Evolutionary conservation across 1,284 basidiomycete species (phyloP).

Genomic region (Tilletia walkeri): DNA sequence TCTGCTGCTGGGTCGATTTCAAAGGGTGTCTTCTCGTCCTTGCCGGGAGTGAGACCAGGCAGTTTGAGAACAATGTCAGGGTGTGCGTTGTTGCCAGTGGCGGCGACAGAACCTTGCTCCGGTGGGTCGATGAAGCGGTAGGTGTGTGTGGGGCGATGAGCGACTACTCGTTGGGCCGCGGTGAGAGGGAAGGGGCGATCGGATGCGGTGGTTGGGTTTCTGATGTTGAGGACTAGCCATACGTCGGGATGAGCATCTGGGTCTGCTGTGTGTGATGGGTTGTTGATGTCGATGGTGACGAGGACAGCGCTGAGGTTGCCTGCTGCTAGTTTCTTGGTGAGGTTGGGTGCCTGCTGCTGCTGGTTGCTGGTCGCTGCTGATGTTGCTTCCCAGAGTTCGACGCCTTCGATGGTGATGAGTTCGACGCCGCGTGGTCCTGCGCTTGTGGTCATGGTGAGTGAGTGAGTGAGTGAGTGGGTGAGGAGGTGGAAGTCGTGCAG

Average conservation of each 20-base stretch:
- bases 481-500: too few species aligned
- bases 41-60: neutral
- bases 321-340: neutral
- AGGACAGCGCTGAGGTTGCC: slow-evolving; percentile 1
- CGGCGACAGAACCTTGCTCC: neutral
- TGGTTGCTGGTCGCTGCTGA: neutral
- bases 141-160: neutral
- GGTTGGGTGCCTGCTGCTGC: neutral
- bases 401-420: slow-evolving; percentile 5
- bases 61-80: slow-evolving; percentile 15
- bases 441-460: neutral
- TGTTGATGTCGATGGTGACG: slow-evolving; percentile 15
- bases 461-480: too few species aligned
- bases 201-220: neutral
- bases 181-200: slow-evolving; percentile 2
- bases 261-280: neutral
- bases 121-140: slow-evolving; percentile 14
- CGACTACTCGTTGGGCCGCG: slow-evolving; percentile 4
- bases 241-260: neutral
- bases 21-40: slow-evolving; percentile 10
- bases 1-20: neutral
- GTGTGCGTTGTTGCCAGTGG: neutral
- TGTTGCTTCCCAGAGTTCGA: slow-evolving; percentile 15
- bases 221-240: slow-evolving; percentile 16
- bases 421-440: slow-evolving; percentile 10